These are phyloP conservation scores for Ligustrum vulgare DNA, from an alignment of 257 asterid genomes.

Conservation along the genomic window DNA sequence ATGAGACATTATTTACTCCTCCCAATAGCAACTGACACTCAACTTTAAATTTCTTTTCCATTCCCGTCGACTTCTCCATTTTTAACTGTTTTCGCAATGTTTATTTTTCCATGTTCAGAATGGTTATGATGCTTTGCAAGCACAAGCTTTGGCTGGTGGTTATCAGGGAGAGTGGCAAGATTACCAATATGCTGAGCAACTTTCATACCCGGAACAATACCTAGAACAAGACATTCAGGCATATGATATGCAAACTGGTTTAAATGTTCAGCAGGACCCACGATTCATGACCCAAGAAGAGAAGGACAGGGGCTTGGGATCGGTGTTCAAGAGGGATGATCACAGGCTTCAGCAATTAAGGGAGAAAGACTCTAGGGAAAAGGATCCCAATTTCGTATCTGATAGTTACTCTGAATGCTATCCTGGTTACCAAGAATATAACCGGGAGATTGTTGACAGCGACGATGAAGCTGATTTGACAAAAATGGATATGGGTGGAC, in stretches of 20 bases:
- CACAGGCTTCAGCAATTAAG: slow-evolving; percentile 87
- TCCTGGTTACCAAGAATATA: slow-evolving; percentile 97
- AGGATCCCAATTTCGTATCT: slow-evolving; percentile 94
- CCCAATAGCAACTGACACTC: neutral
- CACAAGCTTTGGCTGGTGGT: slow-evolving; percentile 68
- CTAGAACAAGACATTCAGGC: slow-evolving; percentile 73
- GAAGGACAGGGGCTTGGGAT: slow-evolving; percentile 97
- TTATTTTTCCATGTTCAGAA: slow-evolving; percentile 40
- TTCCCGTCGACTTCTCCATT: neutral
- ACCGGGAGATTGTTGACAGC: slow-evolving; percentile 91
- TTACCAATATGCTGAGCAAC: slow-evolving; percentile 83
- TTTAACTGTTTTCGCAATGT: slow-evolving; percentile 11
- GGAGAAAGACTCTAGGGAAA: slow-evolving; percentile 96
- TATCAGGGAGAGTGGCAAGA: slow-evolving; percentile 95
- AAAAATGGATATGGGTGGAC: slow-evolving; percentile 99
- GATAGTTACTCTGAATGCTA: slow-evolving; percentile 99
- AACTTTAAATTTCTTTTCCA: neutral
- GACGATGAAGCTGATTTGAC: slow-evolving; percentile 95
- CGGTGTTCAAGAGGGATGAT: slow-evolving; percentile 98
- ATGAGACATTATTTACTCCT: neutral
- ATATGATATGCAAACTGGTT: slow-evolving; percentile 70
- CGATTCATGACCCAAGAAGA: slow-evolving; percentile 95
- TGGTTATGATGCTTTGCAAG: slow-evolving; percentile 79
- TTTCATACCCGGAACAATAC: slow-evolving; percentile 86
- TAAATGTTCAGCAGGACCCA: slow-evolving; percentile 60